Evolutionary conservation across 2,329 filamentous ascomycete genomes (phyloP).

Genomic region (Calonectria pseudoreteaudii): DNA sequence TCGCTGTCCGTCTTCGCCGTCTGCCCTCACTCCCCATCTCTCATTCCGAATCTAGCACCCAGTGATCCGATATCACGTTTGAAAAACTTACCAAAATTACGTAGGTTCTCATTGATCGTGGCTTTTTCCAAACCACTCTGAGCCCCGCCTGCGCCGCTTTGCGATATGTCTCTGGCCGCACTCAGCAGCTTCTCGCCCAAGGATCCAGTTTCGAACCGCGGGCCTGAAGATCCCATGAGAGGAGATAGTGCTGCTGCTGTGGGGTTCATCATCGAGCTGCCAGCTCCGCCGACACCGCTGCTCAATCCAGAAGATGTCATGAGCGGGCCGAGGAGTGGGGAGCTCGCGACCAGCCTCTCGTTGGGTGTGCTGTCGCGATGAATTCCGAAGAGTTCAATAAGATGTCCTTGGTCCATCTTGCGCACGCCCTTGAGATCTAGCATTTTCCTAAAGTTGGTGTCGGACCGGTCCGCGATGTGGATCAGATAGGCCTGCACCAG

Average conservation of each 20-base stretch:
- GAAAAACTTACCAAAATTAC: conserved; percentile 97
- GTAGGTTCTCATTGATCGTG: conserved; percentile 92
- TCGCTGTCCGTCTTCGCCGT: background rate
- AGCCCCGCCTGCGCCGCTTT: conserved; percentile 51
- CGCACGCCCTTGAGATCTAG: conserved; percentile 94
- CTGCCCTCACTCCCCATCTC: conserved; percentile 57
- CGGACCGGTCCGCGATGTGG: conserved; percentile 93
- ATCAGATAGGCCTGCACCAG: conserved; percentile 98
- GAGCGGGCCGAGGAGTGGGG: conserved; percentile 77
- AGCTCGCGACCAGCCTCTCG: conserved; percentile 76
- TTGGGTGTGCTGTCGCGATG: conserved; percentile 83
- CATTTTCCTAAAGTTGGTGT: conserved; percentile 95
- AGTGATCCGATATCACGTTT: conserved; percentile 85
- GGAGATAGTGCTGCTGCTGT: conserved; percentile 54
- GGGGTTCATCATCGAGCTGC: conserved; percentile 51
- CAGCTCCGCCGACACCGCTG: conserved; percentile 50
- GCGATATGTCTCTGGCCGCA: conserved; percentile 87
- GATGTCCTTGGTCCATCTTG: conserved; percentile 82
- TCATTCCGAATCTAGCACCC: conserved; percentile 78
- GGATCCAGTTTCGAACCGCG: conserved; percentile 82
- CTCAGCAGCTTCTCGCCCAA: conserved; percentile 91
- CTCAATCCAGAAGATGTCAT: conserved; percentile 59
- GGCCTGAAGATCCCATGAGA: conserved; percentile 45
- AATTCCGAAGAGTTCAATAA: conserved; percentile 85
- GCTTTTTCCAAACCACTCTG: conserved; percentile 66